Evolutionary conservation across 805 yeast genomes (phyloP).

Genomic region (Spencermartinsiella europaea): DNA sequence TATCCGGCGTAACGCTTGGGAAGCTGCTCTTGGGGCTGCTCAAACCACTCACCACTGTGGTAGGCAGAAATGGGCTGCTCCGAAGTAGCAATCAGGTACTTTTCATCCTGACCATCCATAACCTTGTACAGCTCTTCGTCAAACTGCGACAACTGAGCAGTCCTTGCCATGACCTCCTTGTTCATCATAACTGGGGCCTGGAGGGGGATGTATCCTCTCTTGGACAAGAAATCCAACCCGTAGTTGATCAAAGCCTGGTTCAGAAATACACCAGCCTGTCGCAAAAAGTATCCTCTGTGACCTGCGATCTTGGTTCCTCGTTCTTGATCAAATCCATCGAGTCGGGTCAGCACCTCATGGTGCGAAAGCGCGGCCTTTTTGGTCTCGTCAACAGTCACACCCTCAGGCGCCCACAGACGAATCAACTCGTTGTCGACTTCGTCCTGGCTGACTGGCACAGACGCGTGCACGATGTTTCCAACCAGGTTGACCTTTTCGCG

Average conservation of each 20-base stretch:
- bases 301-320: slow-evolving; percentile 97
- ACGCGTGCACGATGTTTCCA: slow-evolving; percentile 91
- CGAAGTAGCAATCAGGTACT: slow-evolving; percentile 95
- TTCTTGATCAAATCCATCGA: slow-evolving; percentile 98
- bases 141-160: slow-evolving; percentile 96
- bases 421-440: slow-evolving; percentile 90
- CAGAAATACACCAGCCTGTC: slow-evolving; percentile 92
- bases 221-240: slow-evolving; percentile 78
- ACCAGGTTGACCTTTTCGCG: slow-evolving; percentile 79
- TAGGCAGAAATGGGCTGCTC: slow-evolving; percentile 99
- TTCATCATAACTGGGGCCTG: slow-evolving; percentile 99
- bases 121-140: slow-evolving; percentile 98
- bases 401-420: slow-evolving; percentile 82
- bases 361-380: slow-evolving; percentile 89
- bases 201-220: slow-evolving; percentile 77
- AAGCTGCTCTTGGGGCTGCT: slow-evolving; percentile 91
- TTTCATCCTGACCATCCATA: slow-evolving; percentile 94
- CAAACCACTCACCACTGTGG: slow-evolving; percentile 98
- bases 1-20: slow-evolving; percentile 97
- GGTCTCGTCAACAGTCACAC: slow-evolving; percentile 52
- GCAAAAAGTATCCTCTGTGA: slow-evolving; percentile 95
- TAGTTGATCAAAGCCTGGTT: slow-evolving; percentile 98
- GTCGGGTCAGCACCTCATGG: slow-evolving; percentile 88
- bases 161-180: slow-evolving; percentile 98
- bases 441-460: slow-evolving; percentile 79